These are phyloP conservation scores for Aspergillus intermedius DNA, from an alignment of 2,329 filamentous ascomycete genomes.

Conservation along the genomic window DNA sequence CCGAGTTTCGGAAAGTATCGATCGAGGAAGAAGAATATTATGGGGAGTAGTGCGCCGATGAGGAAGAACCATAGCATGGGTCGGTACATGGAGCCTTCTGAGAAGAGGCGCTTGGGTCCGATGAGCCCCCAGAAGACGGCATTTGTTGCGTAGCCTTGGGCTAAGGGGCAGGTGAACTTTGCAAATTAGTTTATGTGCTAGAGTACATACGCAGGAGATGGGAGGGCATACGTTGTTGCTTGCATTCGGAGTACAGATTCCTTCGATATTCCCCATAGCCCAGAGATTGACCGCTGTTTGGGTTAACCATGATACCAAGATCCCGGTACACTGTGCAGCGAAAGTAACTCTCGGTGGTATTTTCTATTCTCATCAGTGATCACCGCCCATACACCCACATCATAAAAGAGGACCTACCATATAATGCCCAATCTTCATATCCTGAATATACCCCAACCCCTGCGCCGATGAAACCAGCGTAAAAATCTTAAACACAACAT, in stretches of 20 bases:
- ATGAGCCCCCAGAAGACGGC: constrained; percentile 58
- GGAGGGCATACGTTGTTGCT: constrained; percentile 53
- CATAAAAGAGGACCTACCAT: constrained; percentile 7
- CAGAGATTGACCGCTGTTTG: constrained; percentile 42
- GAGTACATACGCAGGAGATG: constrained; percentile 36
- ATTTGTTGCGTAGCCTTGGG: constrained; percentile 1
- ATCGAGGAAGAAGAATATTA: constrained; percentile 52
- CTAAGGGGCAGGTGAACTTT: constrained; percentile 1
- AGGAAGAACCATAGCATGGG: constrained; percentile 63
- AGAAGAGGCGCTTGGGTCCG: constrained; percentile 61
- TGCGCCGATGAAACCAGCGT: constrained; percentile 20
- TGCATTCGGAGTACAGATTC: constrained; percentile 47
- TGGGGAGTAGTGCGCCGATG: constrained; percentile 54
- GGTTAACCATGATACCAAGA: constrained; percentile 40
- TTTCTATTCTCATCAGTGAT: constrained; percentile 22
- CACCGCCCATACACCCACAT: background rate
- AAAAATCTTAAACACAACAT: constrained; percentile 18
- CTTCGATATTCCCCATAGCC: constrained; percentile 37
- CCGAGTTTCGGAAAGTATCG: constrained; percentile 54
- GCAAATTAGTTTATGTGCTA: constrained; percentile 39
- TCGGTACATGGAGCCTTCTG: constrained; percentile 52
- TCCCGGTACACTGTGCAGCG: constrained; percentile 43
- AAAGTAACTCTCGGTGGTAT: constrained; percentile 43
- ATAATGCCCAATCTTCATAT: constrained; percentile 24
- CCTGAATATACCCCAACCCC: constrained; percentile 20